Percentiles rank a stretch among this genome's conserved stretches.
Conservation (phyloP, 495 filamentous ascomycete genomes). For the Penicillium flavigenum region DNA sequence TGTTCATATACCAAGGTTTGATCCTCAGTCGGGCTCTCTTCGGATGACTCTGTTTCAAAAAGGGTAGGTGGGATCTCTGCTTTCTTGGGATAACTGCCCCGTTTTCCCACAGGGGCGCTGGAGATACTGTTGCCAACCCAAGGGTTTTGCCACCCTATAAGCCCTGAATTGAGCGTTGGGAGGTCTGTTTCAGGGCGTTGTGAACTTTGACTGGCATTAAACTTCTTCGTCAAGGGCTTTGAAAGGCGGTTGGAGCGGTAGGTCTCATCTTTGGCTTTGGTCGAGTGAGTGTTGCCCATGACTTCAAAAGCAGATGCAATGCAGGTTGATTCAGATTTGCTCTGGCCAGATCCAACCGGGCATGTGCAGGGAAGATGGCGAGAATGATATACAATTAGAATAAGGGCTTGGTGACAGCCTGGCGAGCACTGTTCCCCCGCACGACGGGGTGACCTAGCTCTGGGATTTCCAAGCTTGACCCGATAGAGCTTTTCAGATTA, state of each 20-base stretch:
- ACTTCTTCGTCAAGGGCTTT: constrained; percentile 41
- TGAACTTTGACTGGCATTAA: constrained; percentile 12
- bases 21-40: constrained; percentile 3
- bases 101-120: constrained; percentile 9
- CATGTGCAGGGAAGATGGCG: constrained; percentile 15
- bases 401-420: constrained; percentile 8
- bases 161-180: constrained; percentile 17
- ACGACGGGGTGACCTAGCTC: constrained; percentile 16
- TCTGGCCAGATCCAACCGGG: constrained; percentile 14
- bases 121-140: constrained; percentile 27
- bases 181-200: constrained; percentile 10
- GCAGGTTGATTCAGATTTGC: constrained; percentile 15
- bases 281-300: constrained; percentile 45
- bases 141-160: constrained; percentile 34
- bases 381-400: constrained; percentile 22
- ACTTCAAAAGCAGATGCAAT: constrained; percentile 19
- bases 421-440: constrained; percentile 13
- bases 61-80: constrained; percentile 23
- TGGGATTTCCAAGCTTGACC: background rate
- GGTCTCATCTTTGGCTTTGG: constrained; percentile 37
- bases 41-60: constrained; percentile 19
- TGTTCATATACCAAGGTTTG: background rate
- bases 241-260: constrained; percentile 43
- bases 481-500: constrained; percentile 16
- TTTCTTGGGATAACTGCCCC: constrained; percentile 11